Base-by-base conservation (phyloP, 495 filamentous ascomycete genomes). In the Cercophora newfieldiana region DNA sequence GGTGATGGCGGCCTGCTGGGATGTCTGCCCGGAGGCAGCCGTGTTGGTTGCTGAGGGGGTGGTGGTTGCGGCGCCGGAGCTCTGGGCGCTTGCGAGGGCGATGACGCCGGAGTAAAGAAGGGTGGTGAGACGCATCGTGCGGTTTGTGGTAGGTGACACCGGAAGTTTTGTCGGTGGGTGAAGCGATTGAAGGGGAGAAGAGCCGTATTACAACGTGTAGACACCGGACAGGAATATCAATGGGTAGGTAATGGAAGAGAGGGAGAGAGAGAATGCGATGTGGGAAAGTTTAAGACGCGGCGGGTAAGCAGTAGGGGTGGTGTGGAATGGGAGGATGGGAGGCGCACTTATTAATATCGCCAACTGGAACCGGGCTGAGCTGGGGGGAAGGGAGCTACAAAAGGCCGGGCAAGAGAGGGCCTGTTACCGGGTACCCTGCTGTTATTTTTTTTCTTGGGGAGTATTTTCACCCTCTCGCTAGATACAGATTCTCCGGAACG, bases 61-160 rank as follows among this genome's bases (percentile, higher is more conserved):
- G 24, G 66, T 60, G 19, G 61, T 66, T 1, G 37, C 33, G 2
- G 59, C 30, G 53, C 3, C 19, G 16, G 59, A 21, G 30, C 61
- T 66, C 59, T 76, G 74, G 19, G 74, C 74, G 31, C 64, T 68
- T 49, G 77, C 75, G 29, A 77, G 67, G 61, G 71, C 66, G 73
- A 79, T 79, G 67, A 81, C 14, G 76, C 75, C 74, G 68, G 74
- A 60, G 72, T 74, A 63, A 69, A 81, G 29, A 68, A 81, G 53
- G 30, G 72, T 56, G 22, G 74, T 69, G 77, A 78, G 75, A 72
- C 78, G 80, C 81, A 82, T 82, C 51, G 75, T 81, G 70, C 66
- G 18, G 10, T 57, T 26, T 51, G 47, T 63, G 66, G 63, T 63
- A 47, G 18, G 51, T 64, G 58, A 31, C 19, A 51, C 26, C n/a